Percentiles rank a stretch among this genome's conserved stretches.
Evolutionary conservation across 2,329 filamentous ascomycete genomes (phyloP).

Genomic region (Fusarium acutatum): DNA sequence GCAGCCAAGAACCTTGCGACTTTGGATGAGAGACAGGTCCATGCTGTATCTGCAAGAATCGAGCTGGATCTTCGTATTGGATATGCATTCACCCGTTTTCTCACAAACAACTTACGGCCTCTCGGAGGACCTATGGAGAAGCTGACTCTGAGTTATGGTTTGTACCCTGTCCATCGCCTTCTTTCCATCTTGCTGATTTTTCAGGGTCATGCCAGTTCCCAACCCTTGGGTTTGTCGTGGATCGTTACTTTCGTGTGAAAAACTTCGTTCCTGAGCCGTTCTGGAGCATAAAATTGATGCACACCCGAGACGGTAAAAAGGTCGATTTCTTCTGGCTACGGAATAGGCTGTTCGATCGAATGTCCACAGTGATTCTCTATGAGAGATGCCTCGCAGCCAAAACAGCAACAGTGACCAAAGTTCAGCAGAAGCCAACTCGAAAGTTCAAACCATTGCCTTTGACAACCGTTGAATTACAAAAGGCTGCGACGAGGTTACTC

Average conservation of each 20-base stretch:
- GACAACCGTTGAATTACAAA: slow-evolving; percentile 96
- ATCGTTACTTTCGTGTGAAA: slow-evolving; percentile 91
- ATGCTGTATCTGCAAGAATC: slow-evolving; percentile 87
- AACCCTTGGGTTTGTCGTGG: slow-evolving; percentile 95
- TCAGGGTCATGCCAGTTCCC: slow-evolving; percentile 93
- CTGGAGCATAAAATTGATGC: slow-evolving; percentile 89
- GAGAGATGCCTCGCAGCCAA: slow-evolving; percentile 84
- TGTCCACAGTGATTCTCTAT: slow-evolving; percentile 81
- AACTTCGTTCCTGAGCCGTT: slow-evolving; percentile 94
- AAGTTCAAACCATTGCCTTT: slow-evolving; percentile 94
- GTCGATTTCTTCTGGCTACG: slow-evolving; percentile 88
- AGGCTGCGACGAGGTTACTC: slow-evolving; percentile 88
- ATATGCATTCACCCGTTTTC: slow-evolving; percentile 88
- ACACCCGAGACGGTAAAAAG: slow-evolving; percentile 78
- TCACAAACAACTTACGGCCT: slow-evolving; percentile 79
- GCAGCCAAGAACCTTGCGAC: slow-evolving; percentile 80
- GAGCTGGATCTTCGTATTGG: slow-evolving; percentile 94
- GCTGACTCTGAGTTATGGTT: slow-evolving; percentile 83
- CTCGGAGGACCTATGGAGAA: slow-evolving; percentile 74
- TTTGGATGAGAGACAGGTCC: slow-evolving; percentile 85
- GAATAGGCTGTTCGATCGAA: slow-evolving; percentile 86
- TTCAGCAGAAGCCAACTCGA: slow-evolving; percentile 88
- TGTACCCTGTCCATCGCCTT: neutral
- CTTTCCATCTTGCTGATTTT: slow-evolving; percentile 1
- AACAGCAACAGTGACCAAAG: slow-evolving; percentile 80